Evolutionary conservation across 2,329 filamentous ascomycete genomes (phyloP).

Genomic region (Pseudogymnoascus sp.): DNA sequence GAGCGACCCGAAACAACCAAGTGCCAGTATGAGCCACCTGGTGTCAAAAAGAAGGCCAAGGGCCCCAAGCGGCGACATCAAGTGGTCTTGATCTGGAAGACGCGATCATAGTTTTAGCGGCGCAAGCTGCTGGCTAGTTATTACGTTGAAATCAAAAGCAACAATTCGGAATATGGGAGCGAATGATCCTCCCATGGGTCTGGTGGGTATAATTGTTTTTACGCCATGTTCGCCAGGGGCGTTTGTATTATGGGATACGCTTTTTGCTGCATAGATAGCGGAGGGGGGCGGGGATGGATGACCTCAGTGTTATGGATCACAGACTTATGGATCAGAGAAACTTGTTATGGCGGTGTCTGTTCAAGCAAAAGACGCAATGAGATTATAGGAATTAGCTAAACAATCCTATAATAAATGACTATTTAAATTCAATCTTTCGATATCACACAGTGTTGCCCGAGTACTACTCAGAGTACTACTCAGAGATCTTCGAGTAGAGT

Average conservation of each 20-base stretch:
- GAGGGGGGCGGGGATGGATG: background rate
- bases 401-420: constrained; percentile 6
- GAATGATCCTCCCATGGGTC: background rate
- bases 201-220: constrained; percentile 5
- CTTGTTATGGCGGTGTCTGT: constrained; percentile 4
- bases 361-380: constrained; percentile 6
- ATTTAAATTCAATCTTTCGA: background rate
- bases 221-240: constrained; percentile 4
- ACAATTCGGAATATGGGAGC: background rate
- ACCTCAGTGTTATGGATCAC: constrained; percentile 7
- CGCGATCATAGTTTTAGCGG: background rate
- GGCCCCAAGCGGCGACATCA: constrained; percentile 29
- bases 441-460: too few species aligned
- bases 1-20: constrained; percentile 22
- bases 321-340: constrained; percentile 5
- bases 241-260: constrained; percentile 9
- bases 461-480: too few species aligned
- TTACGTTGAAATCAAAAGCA: background rate
- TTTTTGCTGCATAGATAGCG: constrained; percentile 7
- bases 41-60: constrained; percentile 27
- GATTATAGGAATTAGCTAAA: constrained; percentile 9
- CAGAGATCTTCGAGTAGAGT: too few species aligned
- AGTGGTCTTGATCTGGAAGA: constrained; percentile 26
- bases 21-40: constrained; percentile 1
- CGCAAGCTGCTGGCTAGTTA: background rate